Evolutionary conservation across 768 basidiomycete species (phyloP), one percentile per base, ranked within the genome.

Genomic region (Royoungia palumana): DNA sequence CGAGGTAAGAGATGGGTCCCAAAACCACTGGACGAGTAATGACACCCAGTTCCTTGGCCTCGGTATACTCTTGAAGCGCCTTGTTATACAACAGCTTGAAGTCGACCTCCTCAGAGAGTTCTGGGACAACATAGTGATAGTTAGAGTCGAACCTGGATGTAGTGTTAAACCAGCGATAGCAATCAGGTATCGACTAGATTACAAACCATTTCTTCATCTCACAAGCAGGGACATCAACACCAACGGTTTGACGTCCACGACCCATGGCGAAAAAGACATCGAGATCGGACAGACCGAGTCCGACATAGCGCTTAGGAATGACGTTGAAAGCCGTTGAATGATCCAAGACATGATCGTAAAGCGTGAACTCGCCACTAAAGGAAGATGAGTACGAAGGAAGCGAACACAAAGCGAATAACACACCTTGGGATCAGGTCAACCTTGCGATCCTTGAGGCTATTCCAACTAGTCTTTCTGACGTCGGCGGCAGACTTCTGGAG

Each of bases 141-240:
- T 96, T 97, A 43, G 92, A 94, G 74, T 96, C 93, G 69, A 94
- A 95, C 93, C 92, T 94, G 53, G 28, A 46, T 17, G 13, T 24
- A 54, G 40, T 25, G 10, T 21, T 12, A 5, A 39, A 24, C 49
- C 24, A 62, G 35, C 4, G 16, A 41, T 32, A 14, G 35, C 14
- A 35, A 32, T 28, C 46, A 14, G 21, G 21, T 13, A 14, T 44
- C 4, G 47, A 47, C 17, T 21, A 28, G 37, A 35, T 32, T 25
- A 75, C 84, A 61, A 65, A 91, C 95, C 96, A 99, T 74, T 98
- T 98, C 82, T 96, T 97, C 96, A 98, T 98, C 78, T 97, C 94
- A 56, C 82, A 92, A 41, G 94, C 93, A 42, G 91, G 92, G 56
- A 98, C 93, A 74, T 99, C 96, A 61, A 98, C 94, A 51, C 84